phyloP scores from a whole-genome alignment of 192 early-diverging fungal species.

The Radiomyces spectabilis region DNA sequence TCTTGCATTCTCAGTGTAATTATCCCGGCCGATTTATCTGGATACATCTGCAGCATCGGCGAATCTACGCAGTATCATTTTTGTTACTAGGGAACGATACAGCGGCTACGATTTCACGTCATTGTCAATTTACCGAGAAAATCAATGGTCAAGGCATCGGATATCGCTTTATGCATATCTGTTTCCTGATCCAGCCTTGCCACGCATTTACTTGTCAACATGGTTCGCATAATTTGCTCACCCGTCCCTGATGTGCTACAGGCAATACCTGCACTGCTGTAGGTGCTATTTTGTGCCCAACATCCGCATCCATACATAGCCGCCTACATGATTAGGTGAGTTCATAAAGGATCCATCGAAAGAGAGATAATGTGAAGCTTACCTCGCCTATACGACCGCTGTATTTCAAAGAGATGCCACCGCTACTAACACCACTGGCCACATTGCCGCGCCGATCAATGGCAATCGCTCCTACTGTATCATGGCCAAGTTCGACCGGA shows the following conservation, averaged over 20 bases:
- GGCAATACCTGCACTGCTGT: conserved; percentile 32
- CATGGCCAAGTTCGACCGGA: conserved; percentile 38
- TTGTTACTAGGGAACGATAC: background rate
- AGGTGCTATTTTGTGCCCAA: conserved; percentile 57
- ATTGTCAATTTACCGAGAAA: conserved; percentile 8
- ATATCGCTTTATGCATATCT: conserved; percentile 14
- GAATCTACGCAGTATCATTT: conserved; percentile 8
- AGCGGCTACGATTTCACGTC: background rate
- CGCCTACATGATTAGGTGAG: conserved; percentile 38
- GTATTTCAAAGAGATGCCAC: conserved; percentile 79
- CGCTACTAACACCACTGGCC: conserved; percentile 73
- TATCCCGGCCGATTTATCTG: conserved; percentile 28
- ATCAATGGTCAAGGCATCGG: conserved; percentile 14
- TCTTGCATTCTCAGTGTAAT: conserved; percentile 15
- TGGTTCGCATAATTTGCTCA: conserved; percentile 77
- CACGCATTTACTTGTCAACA: conserved; percentile 56
- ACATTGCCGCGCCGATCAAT: conserved; percentile 57
- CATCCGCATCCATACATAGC: conserved; percentile 78
- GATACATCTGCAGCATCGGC: conserved; percentile 14
- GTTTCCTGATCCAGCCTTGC: conserved; percentile 15
- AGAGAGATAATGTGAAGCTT: conserved; percentile 10
- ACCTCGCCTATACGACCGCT: conserved; percentile 82
- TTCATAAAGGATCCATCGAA: background rate
- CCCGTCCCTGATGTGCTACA: conserved; percentile 74
- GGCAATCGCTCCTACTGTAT: conserved; percentile 88